These are phyloP conservation scores for Plenodomus biglobosus DNA, from an alignment of 2,329 filamentous ascomycete species.

Conservation along the genomic window DNA sequence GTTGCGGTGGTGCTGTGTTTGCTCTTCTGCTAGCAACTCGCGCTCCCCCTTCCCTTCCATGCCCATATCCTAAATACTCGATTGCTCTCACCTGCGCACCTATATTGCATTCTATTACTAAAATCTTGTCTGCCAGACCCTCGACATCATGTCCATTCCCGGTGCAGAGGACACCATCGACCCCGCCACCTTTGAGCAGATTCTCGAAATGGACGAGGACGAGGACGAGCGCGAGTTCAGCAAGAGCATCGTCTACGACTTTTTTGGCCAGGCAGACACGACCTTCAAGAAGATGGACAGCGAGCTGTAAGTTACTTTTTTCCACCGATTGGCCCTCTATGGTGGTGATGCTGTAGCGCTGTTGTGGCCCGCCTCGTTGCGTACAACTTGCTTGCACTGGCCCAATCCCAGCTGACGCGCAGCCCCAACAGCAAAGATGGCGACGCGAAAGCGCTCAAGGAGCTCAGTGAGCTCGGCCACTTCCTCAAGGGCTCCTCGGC, in stretches of 20 bases:
- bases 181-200: slow-evolving; percentile 80
- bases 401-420: slow-evolving; percentile 10
- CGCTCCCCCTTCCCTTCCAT: background rate
- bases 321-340: background rate
- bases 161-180: slow-evolving; percentile 79
- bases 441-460: slow-evolving; percentile 59
- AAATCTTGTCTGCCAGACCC: slow-evolving; percentile 17
- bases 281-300: slow-evolving; percentile 85
- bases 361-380: background rate
- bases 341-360: background rate
- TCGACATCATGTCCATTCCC: slow-evolving; percentile 50
- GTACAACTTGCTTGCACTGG: slow-evolving; percentile 1
- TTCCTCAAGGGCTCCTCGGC: slow-evolving; percentile 97
- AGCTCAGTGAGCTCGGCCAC: slow-evolving; percentile 83
- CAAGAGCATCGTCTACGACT: slow-evolving; percentile 82
- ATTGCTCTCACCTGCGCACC: slow-evolving; percentile 3
- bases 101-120: slow-evolving; percentile 12
- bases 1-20: background rate
- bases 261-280: slow-evolving; percentile 85
- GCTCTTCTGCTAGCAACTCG: background rate
- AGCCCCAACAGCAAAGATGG: slow-evolving; percentile 58
- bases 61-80: background rate
- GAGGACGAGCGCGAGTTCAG: slow-evolving; percentile 85
- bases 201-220: slow-evolving; percentile 97
- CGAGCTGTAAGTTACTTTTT: slow-evolving; percentile 67